Conservation (phyloP, 305 asterid species). For the Petunia hybrid region DNA sequence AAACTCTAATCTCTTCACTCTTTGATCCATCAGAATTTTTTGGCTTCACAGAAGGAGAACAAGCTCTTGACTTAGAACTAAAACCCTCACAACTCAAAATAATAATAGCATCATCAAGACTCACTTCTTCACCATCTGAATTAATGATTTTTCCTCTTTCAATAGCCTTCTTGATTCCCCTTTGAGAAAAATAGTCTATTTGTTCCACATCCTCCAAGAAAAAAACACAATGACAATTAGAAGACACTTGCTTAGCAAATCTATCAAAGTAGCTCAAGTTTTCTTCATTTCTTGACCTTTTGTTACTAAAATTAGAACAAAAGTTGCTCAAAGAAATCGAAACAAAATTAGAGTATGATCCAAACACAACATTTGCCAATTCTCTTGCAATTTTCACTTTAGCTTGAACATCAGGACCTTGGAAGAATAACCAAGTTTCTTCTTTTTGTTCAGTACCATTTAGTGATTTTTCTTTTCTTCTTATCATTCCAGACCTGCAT, state of each 20-base stretch:
- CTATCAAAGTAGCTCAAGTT: conserved; percentile 54
- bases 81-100: conserved; percentile 66
- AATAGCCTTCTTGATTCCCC: conserved; percentile 66
- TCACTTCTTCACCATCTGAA: conserved; percentile 54
- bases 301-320: conserved; percentile 46
- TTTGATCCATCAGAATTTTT: conserved; percentile 33
- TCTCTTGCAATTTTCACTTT: conserved; percentile 73
- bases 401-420: conserved; percentile 63
- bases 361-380: conserved; percentile 75
- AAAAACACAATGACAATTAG: conserved; percentile 76
- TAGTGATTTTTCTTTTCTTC: conserved; percentile 40
- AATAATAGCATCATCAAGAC: conserved; percentile 76
- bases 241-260: conserved; percentile 51
- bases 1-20: conserved; percentile 31
- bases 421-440: conserved; percentile 83
- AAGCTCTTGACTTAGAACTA: conserved; percentile 53
- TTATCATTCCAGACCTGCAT: conserved; percentile 71
- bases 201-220: conserved; percentile 71
- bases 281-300: conserved; percentile 66
- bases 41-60: conserved; percentile 54
- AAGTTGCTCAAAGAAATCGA: conserved; percentile 52
- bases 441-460: conserved; percentile 43
- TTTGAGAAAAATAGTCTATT: conserved; percentile 53
- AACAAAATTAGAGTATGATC: conserved; percentile 58
- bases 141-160: conserved; percentile 58